A percentile compares a stretch with the other conserved stretches of the same genome.
Conservation (phyloP, 441 rosid genomes). For the Bocquillonia castaneifolia region DNA sequence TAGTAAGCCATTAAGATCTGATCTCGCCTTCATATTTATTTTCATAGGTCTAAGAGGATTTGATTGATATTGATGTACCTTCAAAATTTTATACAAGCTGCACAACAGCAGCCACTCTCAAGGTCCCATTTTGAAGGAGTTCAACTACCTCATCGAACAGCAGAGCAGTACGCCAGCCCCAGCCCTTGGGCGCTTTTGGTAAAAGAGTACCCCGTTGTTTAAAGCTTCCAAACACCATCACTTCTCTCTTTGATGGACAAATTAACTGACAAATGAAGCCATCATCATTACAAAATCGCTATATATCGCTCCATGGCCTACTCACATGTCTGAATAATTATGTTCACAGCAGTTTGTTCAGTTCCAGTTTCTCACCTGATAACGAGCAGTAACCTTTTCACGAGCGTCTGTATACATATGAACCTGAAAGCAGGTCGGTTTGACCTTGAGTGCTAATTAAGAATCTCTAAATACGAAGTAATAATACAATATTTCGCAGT, state of each 20-base stretch:
- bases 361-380: constrained; percentile 59
- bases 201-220: constrained; percentile 83
- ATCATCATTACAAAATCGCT: neutral
- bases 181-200: constrained; percentile 97
- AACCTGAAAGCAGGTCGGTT: constrained; percentile 43
- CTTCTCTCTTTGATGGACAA: constrained; percentile 95
- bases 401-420: constrained; percentile 75
- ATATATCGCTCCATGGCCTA: too few species aligned
- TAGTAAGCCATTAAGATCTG: too few species aligned
- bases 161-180: constrained; percentile 98
- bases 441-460: constrained; percentile 6
- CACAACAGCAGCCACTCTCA: constrained; percentile 80
- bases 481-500: neutral
- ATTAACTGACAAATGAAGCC: constrained; percentile 46
- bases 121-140: constrained; percentile 74
- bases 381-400: constrained; percentile 89
- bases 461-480: constrained; percentile 2
- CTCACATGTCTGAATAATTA: too few species aligned
- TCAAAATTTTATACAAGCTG: constrained; percentile 62
- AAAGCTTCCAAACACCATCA: constrained; percentile 79
- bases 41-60: too few species aligned
- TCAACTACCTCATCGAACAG: constrained; percentile 84
- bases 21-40: too few species aligned
- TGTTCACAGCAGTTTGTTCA: constrained; percentile 3
- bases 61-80: too few species aligned